These are phyloP conservation scores for Ceriops tagal DNA, from an alignment of 345 rosid species.

Conservation along the genomic window DNA sequence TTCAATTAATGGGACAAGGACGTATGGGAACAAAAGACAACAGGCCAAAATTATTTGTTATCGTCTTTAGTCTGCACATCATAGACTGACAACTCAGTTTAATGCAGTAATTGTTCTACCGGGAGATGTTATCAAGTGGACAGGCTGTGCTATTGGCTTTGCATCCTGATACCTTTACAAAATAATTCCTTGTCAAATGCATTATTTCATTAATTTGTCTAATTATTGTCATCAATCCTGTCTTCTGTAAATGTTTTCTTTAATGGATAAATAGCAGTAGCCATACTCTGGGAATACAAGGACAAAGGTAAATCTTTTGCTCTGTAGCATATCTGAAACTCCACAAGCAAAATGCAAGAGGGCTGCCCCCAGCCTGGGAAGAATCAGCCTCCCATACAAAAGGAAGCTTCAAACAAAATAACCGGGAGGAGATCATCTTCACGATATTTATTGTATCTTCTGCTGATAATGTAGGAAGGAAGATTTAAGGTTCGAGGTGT, in stretches of 20 bases:
- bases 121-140: no score
- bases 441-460: conserved; percentile 21
- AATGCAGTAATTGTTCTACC: no score
- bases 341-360: conserved; percentile 14
- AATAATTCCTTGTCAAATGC: no score
- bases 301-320: background rate
- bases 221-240: no score
- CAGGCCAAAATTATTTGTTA: no score
- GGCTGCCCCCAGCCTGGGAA: conserved; percentile 9
- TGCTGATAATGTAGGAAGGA: background rate
- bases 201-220: no score
- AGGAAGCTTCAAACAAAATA: conserved; percentile 9
- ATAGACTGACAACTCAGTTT: no score
- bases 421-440: conserved; percentile 10
- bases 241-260: background rate
- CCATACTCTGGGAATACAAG: background rate
- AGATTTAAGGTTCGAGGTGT: background rate
- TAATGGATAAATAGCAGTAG: background rate
- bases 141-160: no score
- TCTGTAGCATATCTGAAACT: background rate
- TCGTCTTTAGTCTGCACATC: no score
- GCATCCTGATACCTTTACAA: no score
- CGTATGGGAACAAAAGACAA: no score
- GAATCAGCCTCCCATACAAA: conserved; percentile 20
- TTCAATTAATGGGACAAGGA: no score